Evolutionary conservation across 106 monocot species (phyloP), one percentile per base, ranked within the genome.

Genomic region (Triglochin maritima): DNA sequence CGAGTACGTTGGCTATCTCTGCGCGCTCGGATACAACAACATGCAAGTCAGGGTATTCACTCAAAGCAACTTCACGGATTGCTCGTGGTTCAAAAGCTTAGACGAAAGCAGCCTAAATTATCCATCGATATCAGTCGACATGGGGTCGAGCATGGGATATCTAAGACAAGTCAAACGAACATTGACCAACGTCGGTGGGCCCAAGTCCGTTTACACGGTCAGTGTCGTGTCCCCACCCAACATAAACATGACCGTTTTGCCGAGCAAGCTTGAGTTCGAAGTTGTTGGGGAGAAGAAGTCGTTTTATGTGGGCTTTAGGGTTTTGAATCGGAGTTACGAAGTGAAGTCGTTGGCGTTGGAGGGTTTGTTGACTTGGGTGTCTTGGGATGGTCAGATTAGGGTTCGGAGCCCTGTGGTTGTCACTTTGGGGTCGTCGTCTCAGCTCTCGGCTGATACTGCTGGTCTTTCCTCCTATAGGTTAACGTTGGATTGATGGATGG

Each of bases 1-100:
- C 2, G 63, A 72, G 45, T 72, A 72, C 63, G n/a, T 47, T 13
- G 50, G 45, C 49, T 72, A 72, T 53, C 72, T 63, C 13, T 72
- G 72, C 43, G 63, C 49, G 7, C 17, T 72, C n/a, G 45, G 12
- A 4, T 64, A 63, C 72, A 63, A 50, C 8, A 54, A 72, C 41
- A 41, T 9, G 9, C 62, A 72, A 16, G 49, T 43, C 6, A 49
- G 16, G 58, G 4, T 44, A 13, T 49, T 75, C 60, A 17, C 46
- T 17, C 29, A 49, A 8, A 44, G 44, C 3, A n/a, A n/a, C n/a
- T 4, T 3, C 3, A 17, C 55, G 50, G 53, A 69, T 17, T 76
- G 72, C 46, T 44, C 13, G 6, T 43, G 2, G 2, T 7, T 50
- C 4, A 6, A 29, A 41, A 17, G 17, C n/a, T 12, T 44, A 1